phyloP scores from a whole-genome alignment of 345 rosid genomes.

The Camelina laxa region DNA sequence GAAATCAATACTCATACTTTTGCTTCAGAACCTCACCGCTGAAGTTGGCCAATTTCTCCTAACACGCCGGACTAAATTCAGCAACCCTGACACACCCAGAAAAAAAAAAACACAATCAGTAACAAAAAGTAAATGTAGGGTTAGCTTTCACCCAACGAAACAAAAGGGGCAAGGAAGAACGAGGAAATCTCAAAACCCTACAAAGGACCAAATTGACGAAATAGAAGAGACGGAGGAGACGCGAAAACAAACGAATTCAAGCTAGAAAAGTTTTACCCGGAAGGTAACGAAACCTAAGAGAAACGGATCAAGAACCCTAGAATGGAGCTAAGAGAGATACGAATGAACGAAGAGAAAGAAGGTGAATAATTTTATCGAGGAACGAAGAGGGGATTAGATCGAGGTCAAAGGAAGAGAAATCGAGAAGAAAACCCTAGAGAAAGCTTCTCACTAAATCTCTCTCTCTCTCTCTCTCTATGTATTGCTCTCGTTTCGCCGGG shows the following conservation, averaged over 20 bases:
- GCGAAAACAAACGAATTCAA: constrained; percentile 26
- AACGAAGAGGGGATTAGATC: constrained; percentile 50
- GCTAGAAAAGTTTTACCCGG: background rate
- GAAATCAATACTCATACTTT: constrained; percentile 85
- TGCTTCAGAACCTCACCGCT: constrained; percentile 54
- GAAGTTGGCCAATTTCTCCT: constrained; percentile 12
- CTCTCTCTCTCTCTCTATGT: constrained; percentile 45
- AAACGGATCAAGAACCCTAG: constrained; percentile 54
- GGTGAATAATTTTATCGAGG: background rate
- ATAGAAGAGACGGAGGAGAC: constrained; percentile 26
- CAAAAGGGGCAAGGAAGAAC: constrained; percentile 15
- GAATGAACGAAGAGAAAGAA: constrained; percentile 32
- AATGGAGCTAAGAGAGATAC: constrained; percentile 38
- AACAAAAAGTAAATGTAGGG: constrained; percentile 61
- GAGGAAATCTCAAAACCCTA: constrained; percentile 46
- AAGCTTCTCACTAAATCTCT: constrained; percentile 44
- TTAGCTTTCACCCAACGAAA: constrained; percentile 36
- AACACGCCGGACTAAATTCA: constrained; percentile 32
- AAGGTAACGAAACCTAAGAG: constrained; percentile 41
- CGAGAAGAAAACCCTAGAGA: constrained; percentile 42
- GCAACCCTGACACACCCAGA: constrained; percentile 55
- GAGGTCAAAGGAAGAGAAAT: constrained; percentile 40
- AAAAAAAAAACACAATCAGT: constrained; percentile 34
- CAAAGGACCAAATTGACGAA: constrained; percentile 28
- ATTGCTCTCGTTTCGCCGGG: constrained; percentile 38